Evolutionary conservation across 805 yeast species (phyloP), one percentile per base, ranked within the genome.

Genomic region (Cyberlindnera euphorbiiphila): DNA sequence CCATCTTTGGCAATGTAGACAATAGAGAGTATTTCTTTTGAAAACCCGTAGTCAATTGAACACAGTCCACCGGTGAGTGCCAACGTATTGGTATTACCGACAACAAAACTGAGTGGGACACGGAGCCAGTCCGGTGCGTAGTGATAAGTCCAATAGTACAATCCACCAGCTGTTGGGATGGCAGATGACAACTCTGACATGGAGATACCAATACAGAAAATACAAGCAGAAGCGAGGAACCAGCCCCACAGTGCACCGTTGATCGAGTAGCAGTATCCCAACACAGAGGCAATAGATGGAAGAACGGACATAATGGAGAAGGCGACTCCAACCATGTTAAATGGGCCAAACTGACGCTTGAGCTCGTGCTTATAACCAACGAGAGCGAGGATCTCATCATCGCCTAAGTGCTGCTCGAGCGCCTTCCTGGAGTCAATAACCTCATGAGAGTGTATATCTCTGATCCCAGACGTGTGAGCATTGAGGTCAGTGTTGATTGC

Each of bases 321-420:
- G 1, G 86, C 84, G 37, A 81, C 76, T 39, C 86, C 86, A 49
- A 82, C 79, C 32, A 79, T 78, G 54, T 79, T 75, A 20, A 45
- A 39, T 9, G 46, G 45, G 6, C 80, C 69, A 52, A 78, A 82
- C 22, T 71, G 71, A 57, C 91, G 72, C 34, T 66, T 68, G 40
- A 82, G 62, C 51, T 82, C 89, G 50, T 79, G 82, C 56, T 78
- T 78, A 60, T 82, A 82, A 10, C 91, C 91, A 39, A 81, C 74
- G 45, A 76, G 75, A 17, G 61, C 61, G 25, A 60, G 43, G 33
- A 57, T 29, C 21, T 54, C 59, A 16, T 53, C 51, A 38, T 55
- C 62, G 16, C 32, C 40, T 21, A 45, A 19, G 11, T 39, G 25
- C 28, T 49, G 44, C 12, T 45, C 37, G 12, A 49, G 45, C 7